Base-by-base conservation (phyloP, 306 rosid genomes). In the Fagus crenata region DNA sequence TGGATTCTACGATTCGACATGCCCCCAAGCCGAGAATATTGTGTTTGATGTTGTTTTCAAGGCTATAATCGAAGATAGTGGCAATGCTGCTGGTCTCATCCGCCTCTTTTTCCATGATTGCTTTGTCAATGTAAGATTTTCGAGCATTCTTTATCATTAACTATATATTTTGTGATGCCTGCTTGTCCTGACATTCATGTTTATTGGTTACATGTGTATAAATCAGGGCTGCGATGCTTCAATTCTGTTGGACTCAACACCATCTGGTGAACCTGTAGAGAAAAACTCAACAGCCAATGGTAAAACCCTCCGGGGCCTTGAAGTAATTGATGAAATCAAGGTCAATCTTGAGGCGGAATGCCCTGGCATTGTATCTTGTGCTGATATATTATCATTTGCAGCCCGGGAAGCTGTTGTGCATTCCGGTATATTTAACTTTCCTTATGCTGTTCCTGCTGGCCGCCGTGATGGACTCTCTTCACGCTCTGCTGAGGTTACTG, bases 221-320 rank as follows among this genome's bases (percentile, higher is more conserved):
- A 14, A 8, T 55, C 81, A 93, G 98, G 98, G 97, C 2, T 93
- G 98, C 37, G 98, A 91, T 80, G 92, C 90, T 4, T 93, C 98
- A 2, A 4, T 91, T 65, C 76, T 93, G 84, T 71, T 93, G 77
- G 98, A 91, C 71, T 28, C 49, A 11, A 17, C 84, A 2, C 81
- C 69, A 6, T 6, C 67, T 0, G 80, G 83, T 0, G 86, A 84
- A 1, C 65, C 56, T 0, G 89, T 89, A 7, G 97, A 93, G 82
- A 93, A 88, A 75, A 5, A 17, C 13, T 76, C 97, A 15, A n/a
- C 60, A 13, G 75, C 76, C 13, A 91, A 87, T 49, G 87, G 85
- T 2, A 4, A 7, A 0, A 81, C 74, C 33, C 73, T 93, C 6
- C 78, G 76, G 67, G 97, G 93, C 0, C 6, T 80, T 0, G 90